Evolutionary conservation across 148 eudicot species (phyloP).

Genomic region (Arctostaphylos glauca): DNA sequence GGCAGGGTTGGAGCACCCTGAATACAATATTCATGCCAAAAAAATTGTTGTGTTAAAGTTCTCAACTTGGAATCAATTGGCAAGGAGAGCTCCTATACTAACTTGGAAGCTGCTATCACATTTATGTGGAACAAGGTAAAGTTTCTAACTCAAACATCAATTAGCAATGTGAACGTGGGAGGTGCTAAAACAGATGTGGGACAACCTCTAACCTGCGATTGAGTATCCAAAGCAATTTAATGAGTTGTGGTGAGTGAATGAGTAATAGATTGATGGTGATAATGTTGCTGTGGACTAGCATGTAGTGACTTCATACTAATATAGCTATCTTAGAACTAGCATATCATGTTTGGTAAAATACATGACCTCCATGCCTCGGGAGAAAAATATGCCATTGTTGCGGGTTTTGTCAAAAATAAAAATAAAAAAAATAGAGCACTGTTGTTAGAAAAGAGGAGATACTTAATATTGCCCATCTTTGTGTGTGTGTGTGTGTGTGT

Average conservation of each 20-base stretch:
- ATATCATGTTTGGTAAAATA: background rate
- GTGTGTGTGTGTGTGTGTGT: no score
- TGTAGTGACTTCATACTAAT: no score
- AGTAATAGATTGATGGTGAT: background rate
- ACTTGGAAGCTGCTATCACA: background rate
- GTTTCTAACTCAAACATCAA: background rate
- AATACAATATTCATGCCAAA: background rate
- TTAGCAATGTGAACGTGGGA: background rate
- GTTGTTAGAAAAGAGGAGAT: background rate
- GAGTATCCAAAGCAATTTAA: constrained; percentile 1
- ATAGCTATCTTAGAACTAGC: constrained; percentile 1
- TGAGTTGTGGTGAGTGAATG: background rate
- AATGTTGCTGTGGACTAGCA: background rate
- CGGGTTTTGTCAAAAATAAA: background rate
- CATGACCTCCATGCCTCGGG: background rate
- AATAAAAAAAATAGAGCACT: background rate
- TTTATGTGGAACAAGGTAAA: background rate
- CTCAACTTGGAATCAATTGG: no score
- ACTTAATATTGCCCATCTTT: background rate
- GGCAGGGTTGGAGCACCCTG: background rate
- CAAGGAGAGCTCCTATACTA: background rate
- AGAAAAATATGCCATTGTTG: background rate
- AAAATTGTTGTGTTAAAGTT: background rate
- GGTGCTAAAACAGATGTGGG: background rate
- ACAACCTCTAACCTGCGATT: constrained; percentile 2